These are phyloP conservation scores for Rhypophila decipiens DNA, from an alignment of 495 filamentous ascomycete species.

Conservation along the genomic window DNA sequence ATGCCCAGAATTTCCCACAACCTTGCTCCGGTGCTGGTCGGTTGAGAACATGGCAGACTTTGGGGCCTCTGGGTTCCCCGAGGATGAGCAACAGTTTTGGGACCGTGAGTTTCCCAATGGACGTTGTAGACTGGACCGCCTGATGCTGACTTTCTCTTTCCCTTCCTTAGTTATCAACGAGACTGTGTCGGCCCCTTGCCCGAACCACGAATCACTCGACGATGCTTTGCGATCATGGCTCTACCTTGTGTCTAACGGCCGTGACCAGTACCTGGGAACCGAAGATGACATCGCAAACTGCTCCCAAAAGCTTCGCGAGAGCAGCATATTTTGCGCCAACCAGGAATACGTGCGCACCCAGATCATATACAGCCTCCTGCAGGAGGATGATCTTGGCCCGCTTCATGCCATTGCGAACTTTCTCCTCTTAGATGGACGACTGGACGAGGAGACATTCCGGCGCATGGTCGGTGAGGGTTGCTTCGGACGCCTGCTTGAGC, in stretches of 20 bases:
- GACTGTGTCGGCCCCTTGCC: conserved; percentile 66
- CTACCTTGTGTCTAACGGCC: conserved; percentile 67
- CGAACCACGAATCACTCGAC: conserved; percentile 73
- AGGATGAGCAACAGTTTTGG: conserved; percentile 93
- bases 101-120: conserved; percentile 51
- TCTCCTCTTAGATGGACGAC: conserved; percentile 82
- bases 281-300: conserved; percentile 83
- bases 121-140: too few relatives aligned
- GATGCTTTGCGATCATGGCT: conserved; percentile 80
- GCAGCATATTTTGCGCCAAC: conserved; percentile 64
- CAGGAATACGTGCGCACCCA: conserved; percentile 85
- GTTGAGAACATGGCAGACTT: conserved; percentile 49
- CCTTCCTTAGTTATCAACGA: conserved; percentile 64
- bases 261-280: conserved; percentile 74
- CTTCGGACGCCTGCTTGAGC: conserved; percentile 75
- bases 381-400: conserved; percentile 75
- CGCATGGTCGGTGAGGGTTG: conserved; percentile 81
- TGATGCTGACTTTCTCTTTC: conserved; percentile 1
- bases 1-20: conserved; percentile 16
- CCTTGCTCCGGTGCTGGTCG: conserved; percentile 12
- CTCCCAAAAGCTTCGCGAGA: conserved; percentile 72
- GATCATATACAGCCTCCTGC: conserved; percentile 84
- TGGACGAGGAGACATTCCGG: conserved; percentile 70
- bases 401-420: conserved; percentile 80
- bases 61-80: conserved; percentile 60